These are phyloP conservation scores for Pinguiococcus pyrenoidosus DNA, from an alignment of 108 stramenopile species.

Conservation along the genomic window DNA sequence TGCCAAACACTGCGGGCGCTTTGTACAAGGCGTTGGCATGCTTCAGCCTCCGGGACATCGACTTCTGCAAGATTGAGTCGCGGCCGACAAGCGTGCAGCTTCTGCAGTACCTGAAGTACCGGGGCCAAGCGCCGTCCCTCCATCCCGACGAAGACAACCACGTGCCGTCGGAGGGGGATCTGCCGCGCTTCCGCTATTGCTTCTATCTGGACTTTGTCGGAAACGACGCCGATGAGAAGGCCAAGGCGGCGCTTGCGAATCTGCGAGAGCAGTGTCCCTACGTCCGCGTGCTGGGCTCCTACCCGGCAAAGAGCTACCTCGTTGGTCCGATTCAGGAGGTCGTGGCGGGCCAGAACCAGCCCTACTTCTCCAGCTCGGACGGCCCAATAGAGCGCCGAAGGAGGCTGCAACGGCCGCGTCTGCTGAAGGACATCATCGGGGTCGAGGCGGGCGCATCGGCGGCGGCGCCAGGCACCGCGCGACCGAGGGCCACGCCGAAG, in stretches of 20 bases:
- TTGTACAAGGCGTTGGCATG: conserved; percentile 89
- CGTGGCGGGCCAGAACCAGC: not conserved
- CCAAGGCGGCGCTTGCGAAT: conserved; percentile 33
- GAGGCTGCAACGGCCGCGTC: not conserved
- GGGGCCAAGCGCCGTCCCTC: conserved; percentile 2
- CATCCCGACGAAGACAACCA: too few species aligned
- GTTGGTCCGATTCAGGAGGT: conserved; percentile 4
- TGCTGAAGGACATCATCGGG: conserved; percentile 3
- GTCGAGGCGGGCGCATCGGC: not conserved
- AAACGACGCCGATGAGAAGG: conserved; percentile 24
- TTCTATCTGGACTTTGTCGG: conserved; percentile 41
- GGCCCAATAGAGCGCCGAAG: not conserved
- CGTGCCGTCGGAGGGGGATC: too few species aligned
- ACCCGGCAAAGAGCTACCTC: conserved; percentile 25
- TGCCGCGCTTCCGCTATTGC: conserved; percentile 36
- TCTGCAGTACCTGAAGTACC: conserved; percentile 22
- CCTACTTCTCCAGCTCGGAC: not conserved
- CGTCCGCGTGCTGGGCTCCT: conserved; percentile 35
- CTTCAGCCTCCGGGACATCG: conserved; percentile 83
- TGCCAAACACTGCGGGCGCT: conserved; percentile 76
- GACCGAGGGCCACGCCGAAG: not conserved
- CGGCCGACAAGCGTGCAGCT: conserved; percentile 52
- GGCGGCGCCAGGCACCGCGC: not conserved
- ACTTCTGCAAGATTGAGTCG: conserved; percentile 90
- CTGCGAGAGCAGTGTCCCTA: conserved; percentile 30